Base-by-base conservation (phyloP, 257 asterid genomes). In the Solanum paucissectum region DNA sequence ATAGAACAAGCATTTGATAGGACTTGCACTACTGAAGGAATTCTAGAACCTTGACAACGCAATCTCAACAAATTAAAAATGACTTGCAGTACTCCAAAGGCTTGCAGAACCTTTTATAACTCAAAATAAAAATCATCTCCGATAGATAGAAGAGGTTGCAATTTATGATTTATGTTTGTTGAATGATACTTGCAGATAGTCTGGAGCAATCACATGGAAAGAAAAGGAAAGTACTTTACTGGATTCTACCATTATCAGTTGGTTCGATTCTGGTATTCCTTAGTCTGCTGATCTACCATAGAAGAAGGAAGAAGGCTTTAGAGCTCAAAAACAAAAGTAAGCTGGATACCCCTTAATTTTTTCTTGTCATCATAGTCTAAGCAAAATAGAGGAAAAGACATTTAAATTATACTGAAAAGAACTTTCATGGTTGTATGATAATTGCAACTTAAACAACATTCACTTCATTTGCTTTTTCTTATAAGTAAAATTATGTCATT, bases 251-350 rank as follows among this genome's bases (percentile, higher is more conserved):
- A 76, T 40, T 76, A 12, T 76, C 60, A n/a, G 83, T n/a, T n/a
- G 72, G 83, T 40, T 5, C 11, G 83, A 32, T 46, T 46, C 83
- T 86, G 40, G 82, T 86, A 68, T 11, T 68, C 88, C 66, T 71
- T 49, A 20, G 49, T 36, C 52, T 86, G 34, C 13, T 86, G 62
- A 6, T 86, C 18, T 32, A 46, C 42, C 12, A n/a, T 33, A 68
- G 88, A 36, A 86, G 64, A 49, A 86, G 72, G 87, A 84, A 86
- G 68, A 68, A 42, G 32, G 87, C 72, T 83, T 69, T 76, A 76
- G 34, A 23, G 55, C 60, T n/a, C 58, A 76, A 75, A 75, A 38
- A 40, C 5, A 76, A 83, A 33, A 33, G 52, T 66, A 60, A 71
- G 20, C 83, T 71, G 49, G 32, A 76, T 12, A 37, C 3, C 83